Conservation (phyloP, 108 stramenopile species). For the Nannochloropsis granulata region DNA sequence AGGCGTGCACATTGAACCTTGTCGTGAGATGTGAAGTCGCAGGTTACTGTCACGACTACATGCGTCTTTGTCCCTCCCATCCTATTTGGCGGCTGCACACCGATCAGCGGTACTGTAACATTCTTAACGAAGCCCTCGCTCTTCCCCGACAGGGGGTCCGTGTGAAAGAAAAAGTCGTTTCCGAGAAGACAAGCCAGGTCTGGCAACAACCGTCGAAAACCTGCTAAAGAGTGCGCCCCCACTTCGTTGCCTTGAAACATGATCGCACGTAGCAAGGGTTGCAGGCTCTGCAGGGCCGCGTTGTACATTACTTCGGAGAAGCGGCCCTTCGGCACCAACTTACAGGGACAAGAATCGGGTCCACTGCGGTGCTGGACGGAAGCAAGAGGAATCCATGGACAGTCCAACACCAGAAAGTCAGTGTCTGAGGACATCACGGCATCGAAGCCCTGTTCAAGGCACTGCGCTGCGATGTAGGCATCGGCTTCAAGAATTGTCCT, state of each 20-base stretch:
- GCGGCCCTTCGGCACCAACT: not conserved
- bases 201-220: not conserved
- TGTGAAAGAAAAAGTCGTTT: not conserved
- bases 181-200: not conserved
- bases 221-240: not conserved
- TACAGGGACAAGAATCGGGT: not conserved
- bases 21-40: not conserved
- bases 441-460: not conserved
- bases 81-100: not conserved
- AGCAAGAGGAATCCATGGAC: not conserved
- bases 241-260: not conserved
- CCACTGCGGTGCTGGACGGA: not conserved
- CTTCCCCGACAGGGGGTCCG: not conserved
- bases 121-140: not conserved
- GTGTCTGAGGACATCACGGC: not conserved
- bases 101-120: not conserved
- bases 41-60: not conserved
- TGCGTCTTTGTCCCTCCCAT: not conserved
- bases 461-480: not conserved
- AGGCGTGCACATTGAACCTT: not conserved
- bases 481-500: not conserved
- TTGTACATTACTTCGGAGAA: not conserved
- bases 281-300: not conserved
- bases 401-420: not conserved
- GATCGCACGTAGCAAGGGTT: not conserved